These are phyloP conservation scores for Massariosphaeria phaeospora DNA, from an alignment of 495 filamentous ascomycete species.

Conservation along the genomic window DNA sequence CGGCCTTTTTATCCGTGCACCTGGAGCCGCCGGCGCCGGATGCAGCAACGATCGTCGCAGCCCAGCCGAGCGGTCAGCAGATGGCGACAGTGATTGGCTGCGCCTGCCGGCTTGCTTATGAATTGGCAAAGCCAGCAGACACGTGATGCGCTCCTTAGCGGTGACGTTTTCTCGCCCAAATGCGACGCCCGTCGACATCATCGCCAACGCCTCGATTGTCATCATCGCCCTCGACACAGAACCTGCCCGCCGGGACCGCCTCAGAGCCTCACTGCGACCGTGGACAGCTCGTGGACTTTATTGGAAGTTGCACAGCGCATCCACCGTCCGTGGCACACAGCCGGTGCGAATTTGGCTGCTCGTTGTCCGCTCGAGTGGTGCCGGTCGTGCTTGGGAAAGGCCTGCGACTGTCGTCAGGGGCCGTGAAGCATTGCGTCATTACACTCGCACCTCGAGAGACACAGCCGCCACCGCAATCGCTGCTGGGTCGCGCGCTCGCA, in stretches of 20 bases:
- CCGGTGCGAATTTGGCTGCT: background rate
- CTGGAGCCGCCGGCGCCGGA: background rate
- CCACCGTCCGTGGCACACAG: background rate
- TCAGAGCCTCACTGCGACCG: slow-evolving; percentile 24
- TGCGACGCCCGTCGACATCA: slow-evolving; percentile 8
- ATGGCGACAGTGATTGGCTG: background rate
- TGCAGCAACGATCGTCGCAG: background rate
- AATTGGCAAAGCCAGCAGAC: background rate
- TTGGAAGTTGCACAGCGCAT: background rate
- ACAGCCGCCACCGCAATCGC: slow-evolving; percentile 1
- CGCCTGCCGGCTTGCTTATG: background rate
- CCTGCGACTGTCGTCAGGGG: slow-evolving; percentile 15
- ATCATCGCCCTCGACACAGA: slow-evolving; percentile 1
- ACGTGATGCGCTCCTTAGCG: slow-evolving; percentile 5
- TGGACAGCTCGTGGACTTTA: slow-evolving; percentile 23
- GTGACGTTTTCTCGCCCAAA: slow-evolving; percentile 10
- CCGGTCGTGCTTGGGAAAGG: background rate
- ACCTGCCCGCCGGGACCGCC: slow-evolving; percentile 8
- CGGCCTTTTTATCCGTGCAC: background rate
- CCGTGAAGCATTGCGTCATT: slow-evolving; percentile 27
- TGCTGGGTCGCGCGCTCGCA: background rate
- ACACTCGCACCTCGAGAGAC: slow-evolving; percentile 4
- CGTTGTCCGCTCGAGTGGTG: slow-evolving; percentile 4
- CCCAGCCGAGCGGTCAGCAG: background rate
- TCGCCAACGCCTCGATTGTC: slow-evolving; percentile 23